phyloP scores from a whole-genome alignment of 2,329 filamentous ascomycete species.

The Albophoma yamanashiensis region DNA sequence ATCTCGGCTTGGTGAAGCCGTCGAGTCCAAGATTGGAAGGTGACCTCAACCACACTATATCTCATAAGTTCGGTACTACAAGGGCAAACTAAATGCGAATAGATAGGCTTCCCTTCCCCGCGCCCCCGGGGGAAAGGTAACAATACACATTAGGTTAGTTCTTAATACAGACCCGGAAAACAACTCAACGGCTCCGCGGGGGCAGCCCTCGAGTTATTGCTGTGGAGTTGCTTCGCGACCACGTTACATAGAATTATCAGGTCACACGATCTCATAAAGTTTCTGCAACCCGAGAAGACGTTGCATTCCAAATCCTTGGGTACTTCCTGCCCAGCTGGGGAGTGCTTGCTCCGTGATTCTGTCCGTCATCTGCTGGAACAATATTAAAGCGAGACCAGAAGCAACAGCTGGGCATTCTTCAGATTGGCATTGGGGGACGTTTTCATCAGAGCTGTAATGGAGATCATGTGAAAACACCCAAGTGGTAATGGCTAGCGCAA shows the following conservation, averaged over 20 bases:
- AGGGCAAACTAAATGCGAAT: neutral
- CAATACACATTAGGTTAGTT: neutral
- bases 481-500: too few species aligned
- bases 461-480: too few species aligned
- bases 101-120: neutral
- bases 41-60: neutral
- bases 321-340: neutral
- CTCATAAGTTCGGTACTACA: neutral
- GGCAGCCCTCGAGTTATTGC: neutral
- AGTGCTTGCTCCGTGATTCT: neutral
- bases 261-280: neutral
- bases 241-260: neutral
- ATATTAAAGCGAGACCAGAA: too few species aligned
- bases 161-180: neutral
- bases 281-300: neutral
- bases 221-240: neutral
- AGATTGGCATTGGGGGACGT: too few species aligned
- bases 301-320: neutral
- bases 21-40: neutral
- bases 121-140: neutral
- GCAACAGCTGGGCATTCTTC: too few species aligned
- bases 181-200: neutral
- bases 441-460: too few species aligned
- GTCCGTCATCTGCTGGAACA: neutral
- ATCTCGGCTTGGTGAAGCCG: neutral